Evolutionary conservation across 1,139 yeast genomes (phyloP), one percentile per base, ranked within the genome.

Genomic region (Geotrichum reessii): DNA sequence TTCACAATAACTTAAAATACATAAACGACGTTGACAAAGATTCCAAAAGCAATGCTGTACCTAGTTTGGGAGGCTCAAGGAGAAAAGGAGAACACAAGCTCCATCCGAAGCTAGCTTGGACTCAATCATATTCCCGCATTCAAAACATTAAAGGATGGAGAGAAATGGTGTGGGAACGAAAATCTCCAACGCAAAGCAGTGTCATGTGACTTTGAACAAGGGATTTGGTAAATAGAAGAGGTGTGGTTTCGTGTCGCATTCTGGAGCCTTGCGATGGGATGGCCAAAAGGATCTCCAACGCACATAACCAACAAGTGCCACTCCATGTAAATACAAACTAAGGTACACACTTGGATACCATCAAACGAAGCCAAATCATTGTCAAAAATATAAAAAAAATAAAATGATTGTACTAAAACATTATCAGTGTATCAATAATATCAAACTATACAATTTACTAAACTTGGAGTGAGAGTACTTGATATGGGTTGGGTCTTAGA

Each of bases 1-100:
- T 47, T 22, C 53, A 56, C 50, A 57, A 58, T 40, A 69, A 69
- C 48, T 67, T 67, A 53, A 52, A 52, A 40, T 48, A 53, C 17
- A 58, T 46, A 51, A 48, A 49, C 31, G 50, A 53, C 25, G 9
- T 19, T 22, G 54, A 27, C 37, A 52, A 24, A 17, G 4, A 37
- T 22, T 9, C 14, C 48, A 25, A 12, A 49, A 25, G 42, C 37
- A 25, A 17, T 47, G 37, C 11, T 24, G 14, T 24, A 22, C 19
- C 12, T 27, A 22, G 8, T 9, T 9, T 33, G 7, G 33, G 31
- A n/a, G 14, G 31, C 17, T 17, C 31, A 22, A 21, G 44, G 24
- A 42, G 47, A 50, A 22, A 42, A 52, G 44, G 44, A 37, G 44
- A 37, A 37, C 44, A 27, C 27, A 47, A 47, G 14, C 46, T 53